Conservation (phyloP, 2,329 filamentous ascomycete genomes). For the Epichloe brachyelytri region DNA sequence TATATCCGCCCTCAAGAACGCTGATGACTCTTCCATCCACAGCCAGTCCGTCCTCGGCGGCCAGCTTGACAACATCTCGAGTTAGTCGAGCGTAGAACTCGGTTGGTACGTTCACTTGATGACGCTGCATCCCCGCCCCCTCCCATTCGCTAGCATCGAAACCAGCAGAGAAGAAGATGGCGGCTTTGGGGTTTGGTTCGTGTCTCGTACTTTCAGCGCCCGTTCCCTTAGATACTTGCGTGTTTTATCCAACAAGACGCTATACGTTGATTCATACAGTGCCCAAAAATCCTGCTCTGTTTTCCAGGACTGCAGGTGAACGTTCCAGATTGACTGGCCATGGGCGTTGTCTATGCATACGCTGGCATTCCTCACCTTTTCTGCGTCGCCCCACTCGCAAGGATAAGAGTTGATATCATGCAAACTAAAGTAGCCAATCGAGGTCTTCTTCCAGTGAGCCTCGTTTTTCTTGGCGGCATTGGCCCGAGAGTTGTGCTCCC, state of each 20-base stretch:
- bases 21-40: conserved; percentile 82
- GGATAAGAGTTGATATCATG: conserved; percentile 99
- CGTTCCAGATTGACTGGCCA: conserved; percentile 89
- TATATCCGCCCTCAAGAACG: conserved; percentile 92
- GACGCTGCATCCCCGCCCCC: conserved; percentile 81
- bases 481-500: conserved; percentile 73
- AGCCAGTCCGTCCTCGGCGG: conserved; percentile 63
- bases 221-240: conserved; percentile 64
- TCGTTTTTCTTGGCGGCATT: conserved; percentile 52
- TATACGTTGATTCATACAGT: conserved; percentile 71
- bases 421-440: conserved; percentile 90
- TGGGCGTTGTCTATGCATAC: conserved; percentile 90
- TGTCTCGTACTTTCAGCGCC: conserved; percentile 47
- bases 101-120: conserved; percentile 90
- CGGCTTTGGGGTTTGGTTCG: conserved; percentile 57
- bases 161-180: conserved; percentile 88
- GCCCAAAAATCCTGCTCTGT: conserved; percentile 76
- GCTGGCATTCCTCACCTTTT: conserved; percentile 89
- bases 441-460: conserved; percentile 64
- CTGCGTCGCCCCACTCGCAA: conserved; percentile 84
- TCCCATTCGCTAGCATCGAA: conserved; percentile 98
- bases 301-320: conserved; percentile 83
- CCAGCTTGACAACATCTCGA: conserved; percentile 68
- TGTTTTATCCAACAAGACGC: conserved; percentile 65
- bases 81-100: conserved; percentile 92